Evolutionary conservation across 345 rosid genomes (phyloP), one percentile per base, ranked within the genome.

Genomic region (Eucalyptus camaldulensis): DNA sequence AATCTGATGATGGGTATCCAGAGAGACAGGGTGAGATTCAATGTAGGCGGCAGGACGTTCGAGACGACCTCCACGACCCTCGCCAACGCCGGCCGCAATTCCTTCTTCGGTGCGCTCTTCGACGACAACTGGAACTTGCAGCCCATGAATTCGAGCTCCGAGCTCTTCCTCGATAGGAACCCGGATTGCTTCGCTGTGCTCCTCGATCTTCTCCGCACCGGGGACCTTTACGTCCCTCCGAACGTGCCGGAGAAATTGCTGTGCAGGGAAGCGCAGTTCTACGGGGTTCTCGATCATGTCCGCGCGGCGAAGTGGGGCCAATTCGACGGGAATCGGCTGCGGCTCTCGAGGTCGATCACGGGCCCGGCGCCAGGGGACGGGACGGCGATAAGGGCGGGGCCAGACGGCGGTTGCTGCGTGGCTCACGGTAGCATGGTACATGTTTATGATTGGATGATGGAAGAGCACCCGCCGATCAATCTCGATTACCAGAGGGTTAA

Each of bases 331-430:
- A 97, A 97, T 91, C 91, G 96, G 89, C 94, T 98, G 86, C 93
- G 92, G 72, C 89, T 94, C 8, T 90, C 93, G 3, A 90, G 91
- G 87, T 95, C 97, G 4, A 93, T 96, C 16, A 91, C 93, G 14
- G 99, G 99, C n/a, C 94, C 90, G 25, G 99, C 99, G 24, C 99
- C 99, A 0, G 99, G 99, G 12, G 99, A 98, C 27, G 99, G 99
- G 53, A 97, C 99, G 1, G 99, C 99, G 33, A 95, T 98, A 83
- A 95, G 99, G 37, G 99, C 99, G 0, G 98, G 97, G 4, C 99
- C 99, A 0, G 96, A 96, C 62, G 99, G 99, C 11, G 99, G 99
- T 17, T 96, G 98, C 91, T 96, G 99, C 67, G 99, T 98, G 43
- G 99, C 97, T 3, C 99, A 98, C 62, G 99, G 99, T 6, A 95